phyloP scores from a whole-genome alignment of 208 protist species.

The Trichomonas gallinae region DNA sequence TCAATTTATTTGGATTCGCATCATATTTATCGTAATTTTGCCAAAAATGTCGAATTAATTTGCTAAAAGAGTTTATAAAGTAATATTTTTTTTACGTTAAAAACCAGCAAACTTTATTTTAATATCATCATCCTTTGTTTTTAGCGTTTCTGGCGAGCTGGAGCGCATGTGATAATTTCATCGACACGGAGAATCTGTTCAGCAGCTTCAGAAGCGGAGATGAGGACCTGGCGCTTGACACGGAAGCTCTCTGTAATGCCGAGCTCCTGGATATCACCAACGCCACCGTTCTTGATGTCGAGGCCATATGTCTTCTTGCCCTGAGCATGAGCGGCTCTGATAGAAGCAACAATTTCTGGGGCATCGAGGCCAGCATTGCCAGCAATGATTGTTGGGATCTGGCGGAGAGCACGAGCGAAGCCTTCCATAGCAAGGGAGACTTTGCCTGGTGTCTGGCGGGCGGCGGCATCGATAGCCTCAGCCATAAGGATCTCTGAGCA shows the following conservation, averaged over 20 bases:
- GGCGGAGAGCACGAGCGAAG: conserved; percentile 81
- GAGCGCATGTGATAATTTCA: conserved; percentile 81
- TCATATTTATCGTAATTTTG: no score
- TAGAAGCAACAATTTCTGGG: conserved; percentile 69
- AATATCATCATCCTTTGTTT: neutral
- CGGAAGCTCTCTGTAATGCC: conserved; percentile 89
- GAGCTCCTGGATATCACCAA: conserved; percentile 73
- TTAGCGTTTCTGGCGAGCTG: conserved; percentile 42
- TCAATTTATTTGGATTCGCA: no score
- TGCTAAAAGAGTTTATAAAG: no score
- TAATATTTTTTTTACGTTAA: no score
- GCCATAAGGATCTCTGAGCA: conserved; percentile 95
- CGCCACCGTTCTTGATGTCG: conserved; percentile 71
- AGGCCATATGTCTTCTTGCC: conserved; percentile 46
- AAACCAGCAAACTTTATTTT: no score
- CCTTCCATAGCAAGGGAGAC: conserved; percentile 66
- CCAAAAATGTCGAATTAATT: no score
- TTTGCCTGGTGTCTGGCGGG: conserved; percentile 63
- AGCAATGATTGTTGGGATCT: conserved; percentile 57
- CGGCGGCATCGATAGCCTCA: conserved; percentile 79
- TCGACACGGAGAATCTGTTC: conserved; percentile 99
- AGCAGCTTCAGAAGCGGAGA: conserved; percentile 59
- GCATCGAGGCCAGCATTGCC: conserved; percentile 91
- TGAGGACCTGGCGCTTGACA: conserved; percentile 72
- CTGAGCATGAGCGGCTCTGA: conserved; percentile 29